Conservation (phyloP, 208 protist genomes). For the Leishmania gerbilli region DNA sequence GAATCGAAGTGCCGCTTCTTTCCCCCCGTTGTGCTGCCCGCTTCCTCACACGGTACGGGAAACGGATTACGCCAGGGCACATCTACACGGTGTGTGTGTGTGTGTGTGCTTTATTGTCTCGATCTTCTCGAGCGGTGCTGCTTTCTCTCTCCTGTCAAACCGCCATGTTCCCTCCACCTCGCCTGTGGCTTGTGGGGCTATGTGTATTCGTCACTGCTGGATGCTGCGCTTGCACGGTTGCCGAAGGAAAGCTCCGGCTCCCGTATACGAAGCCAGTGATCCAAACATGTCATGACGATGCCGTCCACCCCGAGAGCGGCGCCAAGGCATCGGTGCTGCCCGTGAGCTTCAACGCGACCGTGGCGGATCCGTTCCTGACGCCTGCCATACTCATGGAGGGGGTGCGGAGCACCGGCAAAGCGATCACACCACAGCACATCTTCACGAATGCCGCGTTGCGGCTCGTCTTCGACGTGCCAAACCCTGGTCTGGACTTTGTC, state of each 20-base stretch:
- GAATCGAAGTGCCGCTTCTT: background rate
- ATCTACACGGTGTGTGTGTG: background rate
- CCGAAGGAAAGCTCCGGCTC: slow-evolving; percentile 4
- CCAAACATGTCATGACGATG: slow-evolving; percentile 12
- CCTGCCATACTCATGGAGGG: slow-evolving; percentile 10
- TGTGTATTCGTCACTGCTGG: background rate
- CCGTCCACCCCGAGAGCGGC: slow-evolving; percentile 20
- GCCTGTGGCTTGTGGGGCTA: background rate
- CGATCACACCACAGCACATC: slow-evolving; percentile 9
- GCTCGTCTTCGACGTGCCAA: slow-evolving; percentile 30
- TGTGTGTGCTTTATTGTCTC: background rate
- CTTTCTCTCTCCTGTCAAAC: background rate
- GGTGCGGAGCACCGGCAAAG: background rate
- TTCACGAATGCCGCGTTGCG: slow-evolving; percentile 17
- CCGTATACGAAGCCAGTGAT: slow-evolving; percentile 27
- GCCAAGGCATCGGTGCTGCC: slow-evolving; percentile 11
- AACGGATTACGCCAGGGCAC: background rate
- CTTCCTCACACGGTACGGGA: background rate
- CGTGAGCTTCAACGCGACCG: slow-evolving; percentile 17
- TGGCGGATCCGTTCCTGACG: slow-evolving; percentile 13
- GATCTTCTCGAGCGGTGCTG: background rate
- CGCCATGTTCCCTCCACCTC: background rate
- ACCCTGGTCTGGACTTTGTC: slow-evolving; percentile 30
- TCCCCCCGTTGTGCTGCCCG: background rate
- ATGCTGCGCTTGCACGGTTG: background rate